phyloP scores from a whole-genome alignment of 257 asterid genomes.

The Paulownia fortunei region DNA sequence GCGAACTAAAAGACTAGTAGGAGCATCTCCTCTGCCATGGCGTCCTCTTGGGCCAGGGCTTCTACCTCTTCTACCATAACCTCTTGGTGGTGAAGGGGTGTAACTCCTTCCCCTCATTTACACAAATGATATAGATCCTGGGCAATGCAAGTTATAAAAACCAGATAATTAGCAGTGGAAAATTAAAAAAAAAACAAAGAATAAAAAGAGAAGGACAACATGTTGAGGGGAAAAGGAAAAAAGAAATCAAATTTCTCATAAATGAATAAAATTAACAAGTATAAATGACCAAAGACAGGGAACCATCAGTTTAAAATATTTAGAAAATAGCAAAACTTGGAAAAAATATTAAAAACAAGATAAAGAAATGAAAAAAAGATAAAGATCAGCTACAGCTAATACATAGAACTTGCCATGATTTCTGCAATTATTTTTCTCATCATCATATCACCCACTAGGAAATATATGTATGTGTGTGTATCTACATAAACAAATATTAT shows the following conservation, averaged over 20 bases:
- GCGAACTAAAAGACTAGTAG: slow-evolving; percentile 78
- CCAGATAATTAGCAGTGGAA: neutral
- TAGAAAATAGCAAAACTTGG: neutral
- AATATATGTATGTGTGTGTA: neutral
- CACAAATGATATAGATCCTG: slow-evolving; percentile 3
- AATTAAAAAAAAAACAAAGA: neutral
- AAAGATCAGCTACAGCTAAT: slow-evolving; percentile 52
- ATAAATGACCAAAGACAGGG: neutral
- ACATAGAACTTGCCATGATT: slow-evolving; percentile 39
- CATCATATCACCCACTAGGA: slow-evolving; percentile 6
- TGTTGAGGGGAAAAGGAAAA: neutral
- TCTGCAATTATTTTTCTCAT: slow-evolving; percentile 27
- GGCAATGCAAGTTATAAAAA: neutral
- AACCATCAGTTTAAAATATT: neutral
- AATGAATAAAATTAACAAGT: neutral
- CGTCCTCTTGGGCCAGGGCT: slow-evolving; percentile 46
- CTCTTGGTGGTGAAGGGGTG: slow-evolving; percentile 44
- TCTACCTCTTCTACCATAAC: slow-evolving; percentile 42
- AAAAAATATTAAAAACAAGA: neutral
- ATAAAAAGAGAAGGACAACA: neutral
- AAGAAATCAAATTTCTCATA: neutral
- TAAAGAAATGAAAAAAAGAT: slow-evolving; percentile 10
- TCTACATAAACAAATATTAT: neutral
- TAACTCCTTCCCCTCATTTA: slow-evolving; percentile 46
- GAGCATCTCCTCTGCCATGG: slow-evolving; percentile 52